phyloP scores from a whole-genome alignment of 148 eudicot species.

The Beta vulgaris region DNA sequence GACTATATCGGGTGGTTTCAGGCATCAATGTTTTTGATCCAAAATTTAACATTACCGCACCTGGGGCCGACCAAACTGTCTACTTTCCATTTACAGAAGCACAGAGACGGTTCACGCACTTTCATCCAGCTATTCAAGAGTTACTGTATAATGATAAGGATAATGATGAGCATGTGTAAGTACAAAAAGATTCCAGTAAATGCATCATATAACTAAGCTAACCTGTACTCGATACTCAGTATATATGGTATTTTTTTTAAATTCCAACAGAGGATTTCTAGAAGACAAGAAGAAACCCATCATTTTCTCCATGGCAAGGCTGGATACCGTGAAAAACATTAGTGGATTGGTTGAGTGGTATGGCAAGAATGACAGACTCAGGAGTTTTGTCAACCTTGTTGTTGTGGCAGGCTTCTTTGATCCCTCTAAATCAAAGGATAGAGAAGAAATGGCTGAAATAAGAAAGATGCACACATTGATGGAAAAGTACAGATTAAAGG shows the following conservation, averaged over 20 bases:
- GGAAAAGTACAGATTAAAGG: constrained; percentile 68
- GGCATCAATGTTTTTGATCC: constrained; percentile 93
- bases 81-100: constrained; percentile 75
- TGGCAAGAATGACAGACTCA: constrained; percentile 71
- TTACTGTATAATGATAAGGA: constrained; percentile 63
- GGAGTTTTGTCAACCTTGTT: constrained; percentile 78
- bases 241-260: constrained; percentile 6
- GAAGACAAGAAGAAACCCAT: constrained; percentile 80
- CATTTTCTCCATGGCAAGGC: constrained; percentile 94
- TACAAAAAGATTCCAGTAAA: background rate
- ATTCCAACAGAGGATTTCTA: constrained; percentile 65
- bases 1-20: constrained; percentile 77
- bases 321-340: constrained; percentile 82
- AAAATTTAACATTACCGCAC: constrained; percentile 89
- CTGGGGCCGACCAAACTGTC: constrained; percentile 93
- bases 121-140: constrained; percentile 71
- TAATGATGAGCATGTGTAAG: constrained; percentile 80
- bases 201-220: background rate
- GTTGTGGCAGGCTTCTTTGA: constrained; percentile 87
- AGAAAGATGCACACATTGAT: constrained; percentile 74
- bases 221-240: background rate
- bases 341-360: constrained; percentile 86
- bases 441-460: constrained; percentile 90
- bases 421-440: constrained; percentile 84
- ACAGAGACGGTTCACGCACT: constrained; percentile 54